phyloP scores from a whole-genome alignment of 306 rosid species.

The Quercus dentata region DNA sequence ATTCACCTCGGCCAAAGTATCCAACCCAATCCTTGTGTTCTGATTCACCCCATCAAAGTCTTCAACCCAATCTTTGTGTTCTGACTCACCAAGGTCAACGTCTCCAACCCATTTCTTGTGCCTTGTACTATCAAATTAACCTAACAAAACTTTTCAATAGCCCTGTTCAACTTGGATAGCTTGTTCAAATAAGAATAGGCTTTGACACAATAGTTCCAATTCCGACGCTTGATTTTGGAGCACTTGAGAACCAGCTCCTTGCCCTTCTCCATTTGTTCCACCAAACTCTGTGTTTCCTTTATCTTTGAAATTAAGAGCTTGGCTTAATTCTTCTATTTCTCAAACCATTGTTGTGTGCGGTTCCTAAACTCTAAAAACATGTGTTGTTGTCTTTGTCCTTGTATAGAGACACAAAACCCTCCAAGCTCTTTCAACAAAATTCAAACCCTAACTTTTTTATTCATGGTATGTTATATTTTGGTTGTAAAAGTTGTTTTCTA shows the following conservation, averaged over 20 bases:
- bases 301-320: not conserved
- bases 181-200: not conserved
- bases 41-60: not conserved
- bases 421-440: too few relatives aligned
- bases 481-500: too few relatives aligned
- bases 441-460: too few relatives aligned
- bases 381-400: too few relatives aligned
- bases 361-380: too few relatives aligned
- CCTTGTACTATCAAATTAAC: not conserved
- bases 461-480: too few relatives aligned
- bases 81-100: too few relatives aligned
- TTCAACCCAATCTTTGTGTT: too few relatives aligned
- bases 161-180: conserved; percentile 1
- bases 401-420: too few relatives aligned
- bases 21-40: too few relatives aligned
- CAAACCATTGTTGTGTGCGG: not conserved
- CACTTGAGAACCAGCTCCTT: not conserved
- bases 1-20: too few relatives aligned
- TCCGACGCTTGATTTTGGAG: not conserved
- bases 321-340: conserved; percentile 2
- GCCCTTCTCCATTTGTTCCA: not conserved
- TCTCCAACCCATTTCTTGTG: conserved; percentile 4
- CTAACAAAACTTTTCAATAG: not conserved
- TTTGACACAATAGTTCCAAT: not conserved
- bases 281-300: not conserved